These are phyloP conservation scores for Eremothecium sinecaudum DNA, from an alignment of 1,139 yeast genomes.

Conservation along the genomic window DNA sequence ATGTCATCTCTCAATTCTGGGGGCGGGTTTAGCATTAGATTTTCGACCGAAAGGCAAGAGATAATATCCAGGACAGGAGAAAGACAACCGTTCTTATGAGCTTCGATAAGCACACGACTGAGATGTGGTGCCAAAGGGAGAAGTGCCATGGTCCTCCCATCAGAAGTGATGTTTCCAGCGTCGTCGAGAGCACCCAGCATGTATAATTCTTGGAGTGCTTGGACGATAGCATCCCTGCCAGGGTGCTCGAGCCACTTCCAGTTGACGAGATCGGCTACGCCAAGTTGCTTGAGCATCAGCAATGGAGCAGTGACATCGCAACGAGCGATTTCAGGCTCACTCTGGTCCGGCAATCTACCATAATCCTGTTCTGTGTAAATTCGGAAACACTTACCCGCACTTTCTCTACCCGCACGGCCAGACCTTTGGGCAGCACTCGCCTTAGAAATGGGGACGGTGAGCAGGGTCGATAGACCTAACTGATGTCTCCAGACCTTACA, in stretches of 20 bases:
- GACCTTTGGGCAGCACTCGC: slow-evolving; percentile 93
- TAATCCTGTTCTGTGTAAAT: slow-evolving; percentile 70
- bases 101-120: slow-evolving; percentile 75
- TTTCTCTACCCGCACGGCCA: slow-evolving; percentile 98
- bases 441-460: slow-evolving; percentile 86
- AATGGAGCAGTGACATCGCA: slow-evolving; percentile 80
- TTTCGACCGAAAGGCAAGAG: slow-evolving; percentile 88
- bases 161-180: slow-evolving; percentile 59
- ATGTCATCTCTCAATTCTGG: slow-evolving; percentile 79
- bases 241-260: slow-evolving; percentile 96
- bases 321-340: slow-evolving; percentile 87
- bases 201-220: slow-evolving; percentile 72
- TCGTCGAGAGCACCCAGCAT: slow-evolving; percentile 73
- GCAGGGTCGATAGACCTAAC: slow-evolving; percentile 77
- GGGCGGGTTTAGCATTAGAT: slow-evolving; percentile 67
- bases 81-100: slow-evolving; percentile 50
- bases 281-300: slow-evolving; percentile 70
- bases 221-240: slow-evolving; percentile 61
- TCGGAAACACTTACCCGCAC: slow-evolving; percentile 81
- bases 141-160: slow-evolving; percentile 79
- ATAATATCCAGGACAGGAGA: slow-evolving; percentile 75
- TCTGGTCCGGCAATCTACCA: slow-evolving; percentile 54
- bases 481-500: slow-evolving; percentile 93
- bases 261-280: slow-evolving; percentile 69
- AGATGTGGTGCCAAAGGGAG: slow-evolving; percentile 87